Evolutionary conservation across 2,329 filamentous ascomycete species (phyloP).

Genomic region (Apiospora koreana): DNA sequence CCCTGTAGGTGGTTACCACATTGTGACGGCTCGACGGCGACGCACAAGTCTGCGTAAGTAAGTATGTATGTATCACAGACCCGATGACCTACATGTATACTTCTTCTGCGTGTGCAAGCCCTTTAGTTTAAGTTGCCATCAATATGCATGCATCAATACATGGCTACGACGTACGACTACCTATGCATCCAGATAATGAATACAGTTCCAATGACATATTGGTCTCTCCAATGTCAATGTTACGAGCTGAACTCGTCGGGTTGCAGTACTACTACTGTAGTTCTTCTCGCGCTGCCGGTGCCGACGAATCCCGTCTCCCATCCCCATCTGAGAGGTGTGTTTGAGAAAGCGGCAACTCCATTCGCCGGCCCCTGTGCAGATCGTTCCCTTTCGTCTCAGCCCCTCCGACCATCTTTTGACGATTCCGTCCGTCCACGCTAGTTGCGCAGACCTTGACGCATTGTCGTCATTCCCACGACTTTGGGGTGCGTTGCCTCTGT

Average conservation of each 20-base stretch:
- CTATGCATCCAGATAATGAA: not conserved
- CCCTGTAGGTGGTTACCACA: not conserved
- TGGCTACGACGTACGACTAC: too few relatives aligned
- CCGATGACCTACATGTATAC: not conserved
- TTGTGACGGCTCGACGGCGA: conserved; percentile 4
- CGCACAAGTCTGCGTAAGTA: not conserved
- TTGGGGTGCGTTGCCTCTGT: not conserved
- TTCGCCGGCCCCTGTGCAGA: not conserved
- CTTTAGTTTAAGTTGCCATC: not conserved
- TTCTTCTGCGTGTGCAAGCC: not conserved
- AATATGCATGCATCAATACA: not conserved
- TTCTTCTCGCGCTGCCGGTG: not conserved
- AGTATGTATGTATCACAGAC: not conserved
- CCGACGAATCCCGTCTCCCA: not conserved
- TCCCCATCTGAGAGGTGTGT: not conserved
- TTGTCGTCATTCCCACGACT: not conserved
- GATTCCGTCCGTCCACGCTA: not conserved
- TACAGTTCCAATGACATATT: not conserved
- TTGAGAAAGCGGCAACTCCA: not conserved
- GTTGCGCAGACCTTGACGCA: not conserved
- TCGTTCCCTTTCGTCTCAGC: conserved; percentile 2
- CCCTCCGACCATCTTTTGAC: not conserved
- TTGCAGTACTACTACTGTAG: not conserved
- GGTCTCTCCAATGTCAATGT: not conserved
- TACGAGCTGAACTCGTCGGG: not conserved